phyloP scores from a whole-genome alignment of 2,329 filamentous ascomycete species.

The Leptographium galeiforme region DNA sequence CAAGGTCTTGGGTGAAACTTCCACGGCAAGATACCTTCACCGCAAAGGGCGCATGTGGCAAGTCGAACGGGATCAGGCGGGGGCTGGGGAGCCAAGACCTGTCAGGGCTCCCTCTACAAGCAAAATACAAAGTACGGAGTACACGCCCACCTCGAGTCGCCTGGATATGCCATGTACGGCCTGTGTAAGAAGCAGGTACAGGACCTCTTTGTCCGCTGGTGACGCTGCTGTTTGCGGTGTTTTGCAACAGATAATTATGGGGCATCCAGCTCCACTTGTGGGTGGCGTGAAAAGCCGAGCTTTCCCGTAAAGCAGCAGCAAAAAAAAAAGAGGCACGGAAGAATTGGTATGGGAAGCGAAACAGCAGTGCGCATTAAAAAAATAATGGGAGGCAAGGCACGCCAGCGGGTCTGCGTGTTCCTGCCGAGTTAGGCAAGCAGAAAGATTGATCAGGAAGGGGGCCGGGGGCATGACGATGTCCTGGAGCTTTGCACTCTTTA shows the following conservation, averaged over 20 bases:
- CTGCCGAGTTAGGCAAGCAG: background rate
- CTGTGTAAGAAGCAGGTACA: background rate
- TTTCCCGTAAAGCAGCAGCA: constrained; percentile 5
- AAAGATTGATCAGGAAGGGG: background rate
- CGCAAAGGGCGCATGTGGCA: too few relatives aligned
- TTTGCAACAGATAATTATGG: constrained; percentile 6
- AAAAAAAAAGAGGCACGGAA: background rate
- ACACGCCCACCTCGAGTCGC: background rate
- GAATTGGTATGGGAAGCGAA: background rate
- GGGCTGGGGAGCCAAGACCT: too few relatives aligned
- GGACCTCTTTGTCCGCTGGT: background rate
- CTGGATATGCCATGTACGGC: background rate
- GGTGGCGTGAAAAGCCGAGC: constrained; percentile 9
- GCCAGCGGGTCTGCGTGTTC: constrained; percentile 1
- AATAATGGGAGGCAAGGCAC: background rate
- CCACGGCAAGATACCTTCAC: too few relatives aligned
- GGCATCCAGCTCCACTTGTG: background rate
- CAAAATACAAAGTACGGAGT: too few relatives aligned
- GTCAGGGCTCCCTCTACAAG: too few relatives aligned
- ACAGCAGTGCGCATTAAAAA: background rate
- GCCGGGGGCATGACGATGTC: background rate
- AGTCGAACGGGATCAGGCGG: too few relatives aligned
- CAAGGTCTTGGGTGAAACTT: too few relatives aligned
- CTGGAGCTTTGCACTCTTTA: background rate
- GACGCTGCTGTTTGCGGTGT: constrained; percentile 3